A percentile compares a stretch with the other conserved stretches of the same genome.
Evolutionary conservation across 1,139 yeast genomes (phyloP).

Genomic region (Debaryomyces robertsiae): DNA sequence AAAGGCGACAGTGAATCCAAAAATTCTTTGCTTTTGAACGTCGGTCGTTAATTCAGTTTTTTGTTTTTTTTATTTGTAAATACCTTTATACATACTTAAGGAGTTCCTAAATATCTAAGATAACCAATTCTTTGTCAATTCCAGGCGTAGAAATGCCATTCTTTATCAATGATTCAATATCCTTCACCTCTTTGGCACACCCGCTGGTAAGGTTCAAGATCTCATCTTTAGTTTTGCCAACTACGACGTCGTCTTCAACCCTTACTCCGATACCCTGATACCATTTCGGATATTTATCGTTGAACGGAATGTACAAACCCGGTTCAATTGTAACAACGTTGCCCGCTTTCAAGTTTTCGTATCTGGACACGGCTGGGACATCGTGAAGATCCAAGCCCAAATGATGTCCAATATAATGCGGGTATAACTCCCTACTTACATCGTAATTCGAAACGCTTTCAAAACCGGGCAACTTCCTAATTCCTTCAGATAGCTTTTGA

Average conservation of each 20-base stretch:
- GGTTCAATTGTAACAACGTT: constrained; percentile 94
- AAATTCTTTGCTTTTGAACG: constrained; percentile 43
- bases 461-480: constrained; percentile 72
- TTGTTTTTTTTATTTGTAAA: constrained; percentile 10
- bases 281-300: constrained; percentile 69
- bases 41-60: constrained; percentile 34
- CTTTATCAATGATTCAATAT: constrained; percentile 66
- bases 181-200: constrained; percentile 82
- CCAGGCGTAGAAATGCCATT: constrained; percentile 58
- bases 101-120: constrained; percentile 35
- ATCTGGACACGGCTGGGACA: constrained; percentile 61
- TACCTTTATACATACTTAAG: constrained; percentile 13
- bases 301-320: constrained; percentile 83
- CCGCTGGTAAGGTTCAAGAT: constrained; percentile 67
- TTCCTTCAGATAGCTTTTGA: constrained; percentile 57
- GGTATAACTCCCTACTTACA: constrained; percentile 64
- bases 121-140: constrained; percentile 49
- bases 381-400: constrained; percentile 94
- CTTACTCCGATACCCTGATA: constrained; percentile 92
- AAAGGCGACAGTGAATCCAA: constrained; percentile 31
- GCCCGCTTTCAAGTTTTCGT: constrained; percentile 52
- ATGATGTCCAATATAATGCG: constrained; percentile 96
- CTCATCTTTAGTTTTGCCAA: constrained; percentile 60
- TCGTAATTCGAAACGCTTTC: constrained; percentile 50
- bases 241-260: constrained; percentile 88